Base-by-base conservation (phyloP, 805 yeast genomes). In the Myxozyma nipponensis region DNA sequence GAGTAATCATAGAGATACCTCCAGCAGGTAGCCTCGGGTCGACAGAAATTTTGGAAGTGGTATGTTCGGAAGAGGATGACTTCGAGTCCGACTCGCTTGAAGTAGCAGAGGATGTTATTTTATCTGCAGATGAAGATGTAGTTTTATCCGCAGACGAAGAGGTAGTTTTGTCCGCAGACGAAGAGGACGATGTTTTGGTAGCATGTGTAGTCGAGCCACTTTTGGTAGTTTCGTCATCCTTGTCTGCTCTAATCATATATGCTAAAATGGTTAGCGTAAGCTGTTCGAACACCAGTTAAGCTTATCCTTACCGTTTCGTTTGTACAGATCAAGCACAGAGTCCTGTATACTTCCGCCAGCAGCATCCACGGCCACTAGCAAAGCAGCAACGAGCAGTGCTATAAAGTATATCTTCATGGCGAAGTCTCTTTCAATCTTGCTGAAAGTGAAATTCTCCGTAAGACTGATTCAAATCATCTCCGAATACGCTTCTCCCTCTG, bases 21-120 rank as follows among this genome's bases (percentile, higher is more conserved):
- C 75, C 75, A 1, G 56, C 66, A 1, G 74, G 72, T 2, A 58
- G 50, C 5, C 56, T 50, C 4, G 72, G 68, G 43, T 68, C 59
- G 32, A 71, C 63, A 2, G 69, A 65, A 32, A 57, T 58, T 32
- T 63, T 49, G 10, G 64, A 57, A n/a, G 64, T 52, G 26, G 61
- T 36, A 15, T 57, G 24, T 19, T 7, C 13, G 7, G 32, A 28
- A 9, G 32, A 28, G 32, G 13, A 9, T 13, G 7, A 7, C 13
- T 28, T 13, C 13, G 32, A 28, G 13, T 28, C 13, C 13, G 13
- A 9, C 32, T 28, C 32, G 32, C 32, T 28, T n/a, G n/a, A n/a
- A n/a, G n/a, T n/a, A n/a, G n/a, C n/a, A n/a, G n/a, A n/a, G n/a
- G n/a, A n/a, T n/a, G n/a, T n/a, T n/a, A n/a, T n/a, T n/a, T n/a